Base-by-base conservation (phyloP, 2,329 filamentous ascomycete species). In the Fulvia fulva region DNA sequence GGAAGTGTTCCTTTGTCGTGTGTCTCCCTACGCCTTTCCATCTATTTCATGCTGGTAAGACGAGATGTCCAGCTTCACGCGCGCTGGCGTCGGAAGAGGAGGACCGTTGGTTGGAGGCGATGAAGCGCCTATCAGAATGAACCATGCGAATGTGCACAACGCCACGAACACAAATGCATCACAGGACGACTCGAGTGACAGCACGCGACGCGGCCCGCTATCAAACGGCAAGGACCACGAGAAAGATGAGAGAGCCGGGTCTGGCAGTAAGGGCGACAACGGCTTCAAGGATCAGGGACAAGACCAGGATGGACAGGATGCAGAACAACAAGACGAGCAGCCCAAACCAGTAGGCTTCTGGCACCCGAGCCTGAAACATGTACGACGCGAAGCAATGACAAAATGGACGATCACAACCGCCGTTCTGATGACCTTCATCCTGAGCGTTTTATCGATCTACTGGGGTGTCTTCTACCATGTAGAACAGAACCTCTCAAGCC, bases 381-480 rank as follows among this genome's bases (percentile, higher is more conserved):
- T 77, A 1, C 70, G 76, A 2, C 70, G 71, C 25, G 72, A 73
- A 47, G 75, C 75, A 1, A 69, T 77, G 25, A 59, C 54, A 11
- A 77, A 77, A 70, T 78, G 76, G 76, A 63, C 63, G 3, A 60
- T 75, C 37, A 78, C 75, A 0, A 78, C 81, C 5, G 62, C 78
- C 1, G 74, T 83, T 6, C 74, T 87, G 5, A 81, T 81, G 67
- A 64, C 75, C 3, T 86, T 85, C 64, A 81, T 86, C 49, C 70
- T 87, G 5, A 73, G 64, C 11, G 76, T 85, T n/a, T 68, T 88
- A 0, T 85, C 82, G 0, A 71, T 87, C 2, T 87, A 83, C 71
- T 88, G 84, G 84, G 84, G 74, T 0, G 79, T 80, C 0, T 79
- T 87, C 21, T 83, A 76, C 65, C 66, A 76, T 14, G 76, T 81